Conservation (phyloP, 495 filamentous ascomycete genomes). For the Jackrogersella minutella region DNA sequence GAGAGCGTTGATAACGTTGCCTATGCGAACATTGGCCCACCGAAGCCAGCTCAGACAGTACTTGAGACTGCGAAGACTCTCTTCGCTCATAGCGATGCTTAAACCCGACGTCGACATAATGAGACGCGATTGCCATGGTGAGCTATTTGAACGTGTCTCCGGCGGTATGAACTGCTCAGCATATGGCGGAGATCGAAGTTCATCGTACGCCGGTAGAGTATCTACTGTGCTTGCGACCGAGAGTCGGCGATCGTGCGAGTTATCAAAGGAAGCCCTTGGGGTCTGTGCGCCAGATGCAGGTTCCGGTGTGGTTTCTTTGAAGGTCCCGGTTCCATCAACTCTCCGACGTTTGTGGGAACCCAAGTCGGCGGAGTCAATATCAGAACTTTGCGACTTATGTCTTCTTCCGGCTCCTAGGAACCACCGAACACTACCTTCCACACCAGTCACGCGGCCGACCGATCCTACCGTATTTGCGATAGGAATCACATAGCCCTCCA, state of each 20-base stretch:
- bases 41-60: conserved; percentile 80
- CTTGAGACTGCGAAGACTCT: conserved; percentile 77
- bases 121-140: conserved; percentile 78
- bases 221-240: conserved; percentile 64
- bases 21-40: conserved; percentile 78
- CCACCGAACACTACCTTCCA: conserved; percentile 82
- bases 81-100: conserved; percentile 85
- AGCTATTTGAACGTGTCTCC: conserved; percentile 38
- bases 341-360: conserved; percentile 71
- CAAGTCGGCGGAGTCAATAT: conserved; percentile 51
- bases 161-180: conserved; percentile 53
- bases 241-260: conserved; percentile 50
- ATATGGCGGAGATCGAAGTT: conserved; percentile 75
- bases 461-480: conserved; percentile 83
- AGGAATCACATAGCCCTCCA: conserved; percentile 83
- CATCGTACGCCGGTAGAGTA: conserved; percentile 81
- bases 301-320: conserved; percentile 43
- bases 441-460: conserved; percentile 80
- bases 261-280: conserved; percentile 38
- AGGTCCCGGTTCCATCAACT: conserved; percentile 52
- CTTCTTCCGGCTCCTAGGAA: conserved; percentile 65
- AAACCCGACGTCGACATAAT: conserved; percentile 85
- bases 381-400: conserved; percentile 49
- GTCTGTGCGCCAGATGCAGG: conserved; percentile 42
- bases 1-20: conserved; percentile 71